Evolutionary conservation across 805 yeast species (phyloP), one percentile per base, ranked within the genome.

Genomic region (Dipodascus geniculatus): DNA sequence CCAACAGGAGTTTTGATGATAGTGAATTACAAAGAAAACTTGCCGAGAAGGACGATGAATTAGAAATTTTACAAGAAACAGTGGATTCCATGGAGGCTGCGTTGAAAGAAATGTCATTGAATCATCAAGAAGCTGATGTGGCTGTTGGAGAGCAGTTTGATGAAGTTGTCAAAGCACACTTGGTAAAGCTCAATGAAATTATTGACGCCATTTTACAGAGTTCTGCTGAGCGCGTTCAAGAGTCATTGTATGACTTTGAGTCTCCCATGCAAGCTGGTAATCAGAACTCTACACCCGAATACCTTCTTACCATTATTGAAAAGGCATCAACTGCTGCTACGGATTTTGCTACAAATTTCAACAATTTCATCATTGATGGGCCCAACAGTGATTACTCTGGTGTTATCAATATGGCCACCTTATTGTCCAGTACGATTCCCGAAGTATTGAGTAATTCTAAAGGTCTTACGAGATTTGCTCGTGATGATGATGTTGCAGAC

Each of bases 231-330:
- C 74, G 88, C 51, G 75, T 88, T 52, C 95, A 88, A 68, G 87
- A 85, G 58, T 70, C 85, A 0, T 71, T 73, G 19, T 83, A 78
- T 62, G 88, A 83, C 61, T 71, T 87, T 56, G 83, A 81, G 53
- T 83, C 90, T 2, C 87, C 93, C 28, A 79, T 84, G 79, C 87
- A 85, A 67, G 87, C 88, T 2, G 93, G 93, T 53, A 86, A 85
- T 64, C 80, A 81, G 59, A 82, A 81, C 64, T 75, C 93, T 1
- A 78, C 91, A 0, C 86, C 91, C 1, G 82, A 78, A 58, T 83
- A 79, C 60, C 67, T 84, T 22, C 70, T 82, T 35, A 82, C 91
- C 0, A 71, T 86, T 44, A 72, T 83, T 57, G 96, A 89, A 63
- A 77, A 82, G 58, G 76, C 84, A 19, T 78, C 87, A 0, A 78